These are phyloP conservation scores for Domatiomyces globalis DNA, from an alignment of 2,329 filamentous ascomycete genomes.

Conservation along the genomic window DNA sequence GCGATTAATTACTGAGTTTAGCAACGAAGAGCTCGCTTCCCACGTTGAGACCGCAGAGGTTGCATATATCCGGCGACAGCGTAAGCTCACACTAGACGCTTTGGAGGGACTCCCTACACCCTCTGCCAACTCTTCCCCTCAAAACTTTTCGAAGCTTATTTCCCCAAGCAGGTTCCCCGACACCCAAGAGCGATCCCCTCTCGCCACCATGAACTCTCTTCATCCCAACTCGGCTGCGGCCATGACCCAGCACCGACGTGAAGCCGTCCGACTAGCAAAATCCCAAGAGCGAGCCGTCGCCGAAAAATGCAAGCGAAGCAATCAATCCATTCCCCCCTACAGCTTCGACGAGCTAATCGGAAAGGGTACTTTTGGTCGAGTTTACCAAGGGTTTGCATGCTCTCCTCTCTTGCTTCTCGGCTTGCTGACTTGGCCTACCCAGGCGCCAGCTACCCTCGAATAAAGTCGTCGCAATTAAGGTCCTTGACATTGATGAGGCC, in stretches of 20 bases:
- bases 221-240: slow-evolving; percentile 19
- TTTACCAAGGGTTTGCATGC: slow-evolving; percentile 32
- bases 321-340: slow-evolving; percentile 32
- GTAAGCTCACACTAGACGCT: too few relatives aligned
- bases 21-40: too few relatives aligned
- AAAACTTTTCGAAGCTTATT: neutral
- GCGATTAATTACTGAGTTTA: too few relatives aligned
- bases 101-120: too few relatives aligned
- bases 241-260: slow-evolving; percentile 35
- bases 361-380: slow-evolving; percentile 37
- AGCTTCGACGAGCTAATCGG: slow-evolving; percentile 38
- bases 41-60: too few relatives aligned
- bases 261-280: slow-evolving; percentile 33
- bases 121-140: too few relatives aligned
- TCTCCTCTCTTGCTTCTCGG: neutral
- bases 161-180: too few relatives aligned
- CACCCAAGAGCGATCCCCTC: neutral
- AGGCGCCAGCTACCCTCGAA: slow-evolving; percentile 26
- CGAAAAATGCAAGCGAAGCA: slow-evolving; percentile 34
- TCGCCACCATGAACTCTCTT: slow-evolving; percentile 11
- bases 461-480: slow-evolving; percentile 37
- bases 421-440: neutral
- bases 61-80: too few relatives aligned
- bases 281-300: slow-evolving; percentile 32
- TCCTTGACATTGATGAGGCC: slow-evolving; percentile 36